Evolutionary conservation across 768 basidiomycete genomes (phyloP).

Genomic region (Leccinum subtestaceum): DNA sequence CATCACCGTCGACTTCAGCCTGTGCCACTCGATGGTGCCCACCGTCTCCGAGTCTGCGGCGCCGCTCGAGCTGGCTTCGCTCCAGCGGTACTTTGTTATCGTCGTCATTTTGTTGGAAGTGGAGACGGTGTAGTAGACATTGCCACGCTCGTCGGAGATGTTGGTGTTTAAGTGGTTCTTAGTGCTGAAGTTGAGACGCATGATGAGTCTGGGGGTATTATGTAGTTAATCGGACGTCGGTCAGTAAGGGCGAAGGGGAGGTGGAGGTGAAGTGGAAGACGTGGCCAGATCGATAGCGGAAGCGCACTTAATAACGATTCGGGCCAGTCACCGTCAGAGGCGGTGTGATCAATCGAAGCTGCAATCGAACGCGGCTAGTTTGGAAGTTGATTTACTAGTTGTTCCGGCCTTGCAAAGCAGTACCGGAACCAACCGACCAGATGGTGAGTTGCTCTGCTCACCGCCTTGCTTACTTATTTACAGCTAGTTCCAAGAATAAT

Average conservation of each 20-base stretch:
- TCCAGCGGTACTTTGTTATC: conserved; percentile 25
- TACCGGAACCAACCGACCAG: background rate
- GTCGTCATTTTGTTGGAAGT: conserved; percentile 24
- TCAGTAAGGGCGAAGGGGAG: background rate
- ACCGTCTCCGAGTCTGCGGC: conserved; percentile 18
- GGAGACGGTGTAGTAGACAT: conserved; percentile 18
- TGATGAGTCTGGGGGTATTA: background rate
- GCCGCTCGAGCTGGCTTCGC: conserved; percentile 5
- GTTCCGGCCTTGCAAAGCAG: background rate
- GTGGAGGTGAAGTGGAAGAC: background rate
- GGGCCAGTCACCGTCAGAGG: background rate
- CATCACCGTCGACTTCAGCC: conserved; percentile 5
- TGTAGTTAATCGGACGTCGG: background rate
- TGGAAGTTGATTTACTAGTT: background rate
- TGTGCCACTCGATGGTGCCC: conserved; percentile 27
- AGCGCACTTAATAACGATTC: background rate
- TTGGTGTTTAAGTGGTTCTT: conserved; percentile 19
- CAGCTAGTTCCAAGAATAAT: background rate
- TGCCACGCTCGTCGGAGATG: conserved; percentile 22
- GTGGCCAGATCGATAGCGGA: background rate
- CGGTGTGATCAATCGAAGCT: background rate
- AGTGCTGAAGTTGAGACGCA: conserved; percentile 25
- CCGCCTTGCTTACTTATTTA: background rate
- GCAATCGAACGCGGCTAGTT: background rate
- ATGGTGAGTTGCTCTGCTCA: background rate